phyloP scores from a whole-genome alignment of 345 rosid genomes.

The Citrus maxima region DNA sequence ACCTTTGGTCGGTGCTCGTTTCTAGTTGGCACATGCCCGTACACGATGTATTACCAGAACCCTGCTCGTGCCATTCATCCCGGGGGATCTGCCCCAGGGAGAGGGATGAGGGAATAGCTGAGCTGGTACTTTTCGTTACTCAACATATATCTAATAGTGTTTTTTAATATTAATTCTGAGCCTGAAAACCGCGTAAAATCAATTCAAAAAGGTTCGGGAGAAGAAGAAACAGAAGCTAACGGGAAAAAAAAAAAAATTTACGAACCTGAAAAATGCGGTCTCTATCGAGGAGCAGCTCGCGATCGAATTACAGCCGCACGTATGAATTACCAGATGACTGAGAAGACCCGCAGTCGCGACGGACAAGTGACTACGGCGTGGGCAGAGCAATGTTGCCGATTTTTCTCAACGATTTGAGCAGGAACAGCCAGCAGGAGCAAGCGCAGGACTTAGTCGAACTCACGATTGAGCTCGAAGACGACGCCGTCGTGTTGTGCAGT shows the following conservation, averaged over 20 bases:
- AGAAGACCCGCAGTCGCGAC: conserved; percentile 7
- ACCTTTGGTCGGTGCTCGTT: no score
- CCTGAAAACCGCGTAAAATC: not conserved
- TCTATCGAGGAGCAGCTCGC: conserved; percentile 44
- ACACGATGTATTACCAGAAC: no score
- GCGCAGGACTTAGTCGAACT: conserved; percentile 59
- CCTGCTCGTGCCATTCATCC: no score
- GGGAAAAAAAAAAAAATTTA: not conserved
- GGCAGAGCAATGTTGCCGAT: conserved; percentile 84
- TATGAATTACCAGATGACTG: conserved; percentile 50
- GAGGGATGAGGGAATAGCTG: no score
- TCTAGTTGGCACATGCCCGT: no score
- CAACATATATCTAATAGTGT: not conserved
- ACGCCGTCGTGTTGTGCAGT: conserved; percentile 64
- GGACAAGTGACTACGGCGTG: conserved; percentile 26
- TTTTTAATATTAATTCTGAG: not conserved
- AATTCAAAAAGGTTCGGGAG: not conserved
- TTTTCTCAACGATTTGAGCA: conserved; percentile 58
- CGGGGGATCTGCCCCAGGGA: no score
- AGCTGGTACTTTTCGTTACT: no score
- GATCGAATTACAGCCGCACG: conserved; percentile 45
- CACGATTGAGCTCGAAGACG: conserved; percentile 69
- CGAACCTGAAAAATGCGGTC: conserved; percentile 28
- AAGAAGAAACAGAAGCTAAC: not conserved
- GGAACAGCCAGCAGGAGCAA: conserved; percentile 24